Base-by-base conservation (phyloP, 441 rosid species). In the Erysimum pusillum region DNA sequence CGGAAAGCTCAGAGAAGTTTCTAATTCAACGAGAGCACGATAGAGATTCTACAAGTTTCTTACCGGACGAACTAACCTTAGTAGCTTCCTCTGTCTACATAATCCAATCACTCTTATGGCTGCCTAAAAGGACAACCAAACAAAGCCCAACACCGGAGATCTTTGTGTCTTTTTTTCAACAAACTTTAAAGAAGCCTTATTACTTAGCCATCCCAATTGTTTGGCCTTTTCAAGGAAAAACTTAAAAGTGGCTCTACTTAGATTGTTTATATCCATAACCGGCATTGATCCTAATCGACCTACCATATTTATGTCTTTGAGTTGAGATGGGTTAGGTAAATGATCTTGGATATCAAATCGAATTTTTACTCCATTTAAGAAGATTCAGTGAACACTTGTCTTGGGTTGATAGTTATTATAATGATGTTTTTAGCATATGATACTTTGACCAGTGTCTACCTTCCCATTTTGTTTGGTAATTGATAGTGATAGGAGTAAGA, bases 351-450 rank as follows among this genome's bases (percentile, higher is more conserved):
- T 53, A 17, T 34, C 53, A 74, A 41, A 36, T 74, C 25, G 17
- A 58, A 11, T 45, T 22, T 58, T n/a, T 32, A 14, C 32, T 49
- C 70, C 32, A 6, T 65, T 34, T 11, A 65, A 48, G 12, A 36
- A 57, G 66, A 66, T 25, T 66, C n/a, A 57, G 4, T 54, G 58
- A 56, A 64, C 77, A 52, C 63, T 64, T 54, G 14, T 56, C 60
- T 17, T 75, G 11, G n/a, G 61, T 75, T 32, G 34, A 60, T 46
- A 28, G 52, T 34, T 65, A 15, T n/a, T 57, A 46, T 0, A 9
- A 22, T 44, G 51, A 56, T 74, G 36, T 45, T 64, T 74, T 73
- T 17, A 45, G 25, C 45, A 54, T 34, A 73, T 73, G 36, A 53
- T 6, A 22, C 34, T 54, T 46, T 59, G 25, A 59, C 22, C 49